Evolutionary conservation across 2,329 filamentous ascomycete species (phyloP).

Genomic region (Dichotomopilus funicola): DNA sequence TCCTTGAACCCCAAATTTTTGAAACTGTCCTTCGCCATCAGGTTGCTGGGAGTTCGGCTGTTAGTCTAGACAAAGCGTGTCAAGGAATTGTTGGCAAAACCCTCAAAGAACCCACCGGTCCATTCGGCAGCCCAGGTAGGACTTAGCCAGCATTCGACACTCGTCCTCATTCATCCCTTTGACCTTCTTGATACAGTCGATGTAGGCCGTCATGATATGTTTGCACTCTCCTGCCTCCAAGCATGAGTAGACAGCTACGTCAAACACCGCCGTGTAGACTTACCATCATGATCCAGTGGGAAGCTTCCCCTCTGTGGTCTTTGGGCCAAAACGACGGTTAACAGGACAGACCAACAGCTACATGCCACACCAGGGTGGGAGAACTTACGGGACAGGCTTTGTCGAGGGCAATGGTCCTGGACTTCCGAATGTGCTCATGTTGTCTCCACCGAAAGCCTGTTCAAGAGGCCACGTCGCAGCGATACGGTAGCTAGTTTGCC

Average conservation of each 20-base stretch:
- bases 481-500: too few species aligned
- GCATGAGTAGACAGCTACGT: conserved; percentile 5
- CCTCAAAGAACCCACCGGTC: conserved; percentile 61
- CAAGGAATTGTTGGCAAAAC: not conserved
- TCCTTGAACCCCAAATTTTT: conserved; percentile 80
- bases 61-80: conserved; percentile 1
- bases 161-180: conserved; percentile 79
- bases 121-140: conserved; percentile 89
- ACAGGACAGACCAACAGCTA: not conserved
- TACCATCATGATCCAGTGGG: conserved; percentile 85
- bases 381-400: conserved; percentile 31
- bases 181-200: conserved; percentile 78
- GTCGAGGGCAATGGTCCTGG: conserved; percentile 27
- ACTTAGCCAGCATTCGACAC: conserved; percentile 79
- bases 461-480: not conserved
- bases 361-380: not conserved
- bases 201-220: conserved; percentile 74
- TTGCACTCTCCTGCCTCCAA: conserved; percentile 74
- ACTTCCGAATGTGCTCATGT: conserved; percentile 30
- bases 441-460: not conserved
- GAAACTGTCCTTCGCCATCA: conserved; percentile 95
- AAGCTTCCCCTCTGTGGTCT: conserved; percentile 91
- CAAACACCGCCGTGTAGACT: conserved; percentile 13
- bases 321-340: conserved; percentile 1
- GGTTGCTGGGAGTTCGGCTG: conserved; percentile 51